Evolutionary conservation across 106 monocot species (phyloP), one percentile per base, ranked within the genome.

Genomic region (Apostasia ramifera): DNA sequence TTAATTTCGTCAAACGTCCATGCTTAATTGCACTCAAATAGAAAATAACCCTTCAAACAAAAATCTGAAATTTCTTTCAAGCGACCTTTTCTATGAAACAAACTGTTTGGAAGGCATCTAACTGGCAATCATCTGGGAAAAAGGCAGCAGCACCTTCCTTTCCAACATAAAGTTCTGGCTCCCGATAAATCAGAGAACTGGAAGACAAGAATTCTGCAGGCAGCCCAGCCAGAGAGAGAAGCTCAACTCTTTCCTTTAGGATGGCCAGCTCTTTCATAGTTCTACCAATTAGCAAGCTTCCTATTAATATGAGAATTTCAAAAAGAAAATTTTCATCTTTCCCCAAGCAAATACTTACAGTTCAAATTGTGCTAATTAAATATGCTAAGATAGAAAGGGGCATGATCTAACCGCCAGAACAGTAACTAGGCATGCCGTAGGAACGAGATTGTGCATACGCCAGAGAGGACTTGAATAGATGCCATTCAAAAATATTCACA

Each of bases 261-360:
- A 78, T 78, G 4, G 70, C 69, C 59, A 78, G 26, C 47, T 94
- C 88, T 66, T 81, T 77, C 11, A 53, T 54, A 63, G 75, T 88
- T 81, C 81, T 88, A 78, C 91, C 94, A 80, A 94, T 65, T 68
- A 94, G 70, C 71, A 94, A 80, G 80, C 94, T 94, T 83, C 94
- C 94, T 94, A 77, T 78, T 62, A 60, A 78, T 48, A 40, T 26
- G 26, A 71, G 37, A 60, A 71, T 44, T 49, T 37, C 72, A 73
- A 41, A 57, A 61, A 58, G 26, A 26, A 66, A 57, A 47, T 12
- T 68, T 53, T 53, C 15, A 59, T 55, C 42, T 49, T 55, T 62
- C 7, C 38, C 9, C 4, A 47, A 74, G 47, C 13, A 74, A 59
- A 70, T 9, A 61, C 26, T 26, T 26, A 26, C 26, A 26, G 26